phyloP scores from a whole-genome alignment of 2,329 filamentous ascomycete species.

The Grosmannia serpens region DNA sequence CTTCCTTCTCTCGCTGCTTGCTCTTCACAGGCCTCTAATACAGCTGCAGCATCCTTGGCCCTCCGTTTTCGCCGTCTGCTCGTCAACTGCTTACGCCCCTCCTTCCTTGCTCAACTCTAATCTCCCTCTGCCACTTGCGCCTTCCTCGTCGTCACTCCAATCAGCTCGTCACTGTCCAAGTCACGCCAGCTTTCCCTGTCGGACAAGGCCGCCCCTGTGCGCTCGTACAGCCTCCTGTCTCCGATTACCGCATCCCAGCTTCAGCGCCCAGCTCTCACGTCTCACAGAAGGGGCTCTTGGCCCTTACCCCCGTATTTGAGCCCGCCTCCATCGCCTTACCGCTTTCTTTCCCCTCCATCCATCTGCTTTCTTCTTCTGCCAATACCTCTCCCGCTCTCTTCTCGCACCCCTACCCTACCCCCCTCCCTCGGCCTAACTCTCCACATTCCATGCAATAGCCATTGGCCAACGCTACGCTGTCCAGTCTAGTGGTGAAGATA shows the following conservation, averaged over 20 bases:
- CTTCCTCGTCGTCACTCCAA: background rate
- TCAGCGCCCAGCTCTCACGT: background rate
- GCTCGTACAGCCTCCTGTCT: background rate
- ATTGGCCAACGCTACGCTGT: constrained; percentile 1
- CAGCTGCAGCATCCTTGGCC: too few species aligned
- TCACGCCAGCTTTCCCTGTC: background rate
- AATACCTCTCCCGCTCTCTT: background rate
- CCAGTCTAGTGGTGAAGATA: constrained; percentile 8
- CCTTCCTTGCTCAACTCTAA: background rate
- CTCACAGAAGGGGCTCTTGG: background rate
- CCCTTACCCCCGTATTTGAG: background rate
- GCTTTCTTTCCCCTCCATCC: background rate
- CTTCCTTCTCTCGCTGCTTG: background rate
- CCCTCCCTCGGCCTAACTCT: background rate
- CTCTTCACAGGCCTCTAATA: background rate
- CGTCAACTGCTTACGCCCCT: background rate
- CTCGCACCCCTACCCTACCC: background rate
- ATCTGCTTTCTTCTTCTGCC: background rate
- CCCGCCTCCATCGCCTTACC: background rate
- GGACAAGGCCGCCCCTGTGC: background rate
- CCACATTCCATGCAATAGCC: constrained; percentile 10
- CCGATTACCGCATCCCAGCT: background rate
- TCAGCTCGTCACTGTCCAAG: background rate
- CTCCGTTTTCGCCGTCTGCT: background rate
- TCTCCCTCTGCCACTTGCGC: background rate